Evolutionary conservation across 495 filamentous ascomycete species (phyloP).

Genomic region (Monascus purpureus): DNA sequence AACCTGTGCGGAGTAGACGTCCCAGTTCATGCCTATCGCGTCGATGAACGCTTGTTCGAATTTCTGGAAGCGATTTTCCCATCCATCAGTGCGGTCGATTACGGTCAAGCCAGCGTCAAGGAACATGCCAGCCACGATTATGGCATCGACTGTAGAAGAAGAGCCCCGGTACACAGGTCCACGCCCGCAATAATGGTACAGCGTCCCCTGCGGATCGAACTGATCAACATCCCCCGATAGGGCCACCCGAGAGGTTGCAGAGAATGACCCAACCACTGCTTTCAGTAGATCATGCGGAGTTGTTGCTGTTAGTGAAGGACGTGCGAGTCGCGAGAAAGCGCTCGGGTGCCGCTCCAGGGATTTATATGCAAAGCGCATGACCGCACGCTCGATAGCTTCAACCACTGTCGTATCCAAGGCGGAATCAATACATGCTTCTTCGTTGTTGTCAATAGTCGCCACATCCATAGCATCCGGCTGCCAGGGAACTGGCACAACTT

Average conservation of each 20-base stretch:
- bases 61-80: conserved; percentile 5
- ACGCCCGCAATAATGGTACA: conserved; percentile 15
- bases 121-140: conserved; percentile 21
- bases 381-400: conserved; percentile 13
- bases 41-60: conserved; percentile 21
- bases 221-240: conserved; percentile 4
- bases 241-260: conserved; percentile 6
- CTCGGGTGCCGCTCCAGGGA: conserved; percentile 16
- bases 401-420: too few species aligned
- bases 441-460: conserved; percentile 2
- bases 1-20: conserved; percentile 6
- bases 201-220: conserved; percentile 8
- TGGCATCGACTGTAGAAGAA: conserved; percentile 17
- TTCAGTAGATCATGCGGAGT: conserved; percentile 5
- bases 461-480: background rate
- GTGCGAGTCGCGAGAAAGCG: conserved; percentile 5
- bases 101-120: conserved; percentile 25
- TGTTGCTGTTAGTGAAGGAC: conserved; percentile 7
- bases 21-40: conserved; percentile 20
- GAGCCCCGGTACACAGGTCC: conserved; percentile 12
- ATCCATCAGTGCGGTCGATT: conserved; percentile 13
- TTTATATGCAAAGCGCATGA: conserved; percentile 16
- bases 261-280: conserved; percentile 7
- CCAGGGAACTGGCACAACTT: too few species aligned
- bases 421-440: background rate